Conservation (phyloP, 2,329 filamentous ascomycete genomes). For the Calonectria pseudoreteaudii region DNA sequence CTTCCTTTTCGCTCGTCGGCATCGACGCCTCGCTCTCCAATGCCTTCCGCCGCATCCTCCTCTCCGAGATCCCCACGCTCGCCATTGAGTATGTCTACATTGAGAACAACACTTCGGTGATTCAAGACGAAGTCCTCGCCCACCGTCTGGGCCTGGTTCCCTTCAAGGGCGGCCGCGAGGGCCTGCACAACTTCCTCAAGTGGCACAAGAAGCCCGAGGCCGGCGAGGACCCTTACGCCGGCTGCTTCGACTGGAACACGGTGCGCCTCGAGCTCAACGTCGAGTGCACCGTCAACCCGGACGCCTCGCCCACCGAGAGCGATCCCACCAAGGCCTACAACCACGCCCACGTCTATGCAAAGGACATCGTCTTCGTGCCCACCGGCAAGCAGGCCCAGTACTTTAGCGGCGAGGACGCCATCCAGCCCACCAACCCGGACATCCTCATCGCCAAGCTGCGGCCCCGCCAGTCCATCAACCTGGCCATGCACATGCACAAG, state of each 20-base stretch:
- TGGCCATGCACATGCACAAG: slow-evolving; percentile 94
- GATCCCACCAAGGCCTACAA: slow-evolving; percentile 89
- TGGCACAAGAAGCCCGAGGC: slow-evolving; percentile 80
- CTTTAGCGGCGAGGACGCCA: slow-evolving; percentile 76
- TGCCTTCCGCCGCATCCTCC: slow-evolving; percentile 94
- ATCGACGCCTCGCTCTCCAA: slow-evolving; percentile 95
- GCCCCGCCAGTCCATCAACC: slow-evolving; percentile 86
- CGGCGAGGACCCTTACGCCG: slow-evolving; percentile 70
- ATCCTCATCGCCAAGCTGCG: slow-evolving; percentile 95
- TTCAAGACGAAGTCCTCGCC: slow-evolving; percentile 96
- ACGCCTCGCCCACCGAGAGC: slow-evolving; percentile 77
- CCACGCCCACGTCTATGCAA: slow-evolving; percentile 85
- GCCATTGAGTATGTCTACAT: slow-evolving; percentile 96
- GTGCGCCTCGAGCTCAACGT: slow-evolving; percentile 82
- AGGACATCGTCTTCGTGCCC: slow-evolving; percentile 80
- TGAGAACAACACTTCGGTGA: slow-evolving; percentile 96
- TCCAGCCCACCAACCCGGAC: slow-evolving; percentile 86
- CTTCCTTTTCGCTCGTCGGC: slow-evolving; percentile 91
- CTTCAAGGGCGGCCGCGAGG: slow-evolving; percentile 81
- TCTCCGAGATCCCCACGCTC: slow-evolving; percentile 92
- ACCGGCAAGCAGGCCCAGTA: slow-evolving; percentile 77
- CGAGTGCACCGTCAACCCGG: slow-evolving; percentile 82
- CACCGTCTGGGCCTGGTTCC: slow-evolving; percentile 92
- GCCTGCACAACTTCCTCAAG: slow-evolving; percentile 81
- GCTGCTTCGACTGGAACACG: slow-evolving; percentile 86